Evolutionary conservation across 2,329 filamentous ascomycete genomes (phyloP).

Genomic region (Fusarium sp.): DNA sequence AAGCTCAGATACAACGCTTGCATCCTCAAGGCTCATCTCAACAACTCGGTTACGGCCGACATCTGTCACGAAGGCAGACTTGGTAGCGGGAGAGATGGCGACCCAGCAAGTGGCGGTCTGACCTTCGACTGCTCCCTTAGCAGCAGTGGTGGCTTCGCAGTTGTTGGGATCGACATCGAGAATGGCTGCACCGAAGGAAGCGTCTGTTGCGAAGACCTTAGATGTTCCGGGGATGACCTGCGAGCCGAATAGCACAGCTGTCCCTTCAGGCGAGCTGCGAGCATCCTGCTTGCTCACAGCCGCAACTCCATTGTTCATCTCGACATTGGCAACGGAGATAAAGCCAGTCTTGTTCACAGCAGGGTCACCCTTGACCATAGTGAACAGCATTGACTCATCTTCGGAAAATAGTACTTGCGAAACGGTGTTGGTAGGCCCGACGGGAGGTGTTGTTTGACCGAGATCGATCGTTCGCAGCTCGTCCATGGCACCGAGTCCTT

Average conservation of each 20-base stretch:
- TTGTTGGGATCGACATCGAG: slow-evolving; percentile 55
- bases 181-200: slow-evolving; percentile 67
- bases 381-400: slow-evolving; percentile 63
- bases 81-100: slow-evolving; percentile 59
- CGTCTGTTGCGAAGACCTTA: slow-evolving; percentile 66
- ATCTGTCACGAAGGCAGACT: slow-evolving; percentile 69
- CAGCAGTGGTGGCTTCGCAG: slow-evolving; percentile 49
- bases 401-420: slow-evolving; percentile 70
- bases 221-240: slow-evolving; percentile 56
- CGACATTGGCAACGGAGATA: slow-evolving; percentile 62
- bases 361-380: slow-evolving; percentile 71
- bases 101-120: slow-evolving; percentile 71
- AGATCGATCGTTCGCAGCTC: slow-evolving; percentile 60
- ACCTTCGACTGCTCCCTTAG: slow-evolving; percentile 57
- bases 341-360: slow-evolving; percentile 67
- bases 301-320: not conserved
- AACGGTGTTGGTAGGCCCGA: slow-evolving; percentile 68
- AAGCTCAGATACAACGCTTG: slow-evolving; percentile 57
- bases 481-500: slow-evolving; percentile 59
- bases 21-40: slow-evolving; percentile 65
- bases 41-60: slow-evolving; percentile 63
- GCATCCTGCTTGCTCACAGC: slow-evolving; percentile 44
- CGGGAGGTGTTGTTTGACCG: slow-evolving; percentile 67
- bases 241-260: slow-evolving; percentile 68
- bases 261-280: slow-evolving; percentile 63